Percentiles rank a stretch among this genome's conserved stretches.
These are phyloP conservation scores for Ilex paraguariensis DNA, from an alignment of 305 asterid species.

Conservation along the genomic window DNA sequence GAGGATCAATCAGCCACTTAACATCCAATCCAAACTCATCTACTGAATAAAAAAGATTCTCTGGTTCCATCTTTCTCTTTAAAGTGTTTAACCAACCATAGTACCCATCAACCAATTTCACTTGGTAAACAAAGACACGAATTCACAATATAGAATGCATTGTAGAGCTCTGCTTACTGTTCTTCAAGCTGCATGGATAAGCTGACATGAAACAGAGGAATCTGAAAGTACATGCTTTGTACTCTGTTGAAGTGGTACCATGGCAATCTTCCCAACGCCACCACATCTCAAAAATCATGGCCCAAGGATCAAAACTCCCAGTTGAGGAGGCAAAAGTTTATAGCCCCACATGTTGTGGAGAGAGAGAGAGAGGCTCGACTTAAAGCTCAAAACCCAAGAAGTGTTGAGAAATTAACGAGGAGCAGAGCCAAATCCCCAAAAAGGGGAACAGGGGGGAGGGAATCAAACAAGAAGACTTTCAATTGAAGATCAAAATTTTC, in stretches of 20 bases:
- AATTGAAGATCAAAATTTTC: no score
- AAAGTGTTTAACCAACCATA: not conserved
- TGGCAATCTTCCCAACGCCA: not conserved
- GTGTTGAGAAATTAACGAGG: no score
- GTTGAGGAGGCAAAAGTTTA: no score
- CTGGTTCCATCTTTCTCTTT: not conserved
- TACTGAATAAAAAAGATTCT: not conserved
- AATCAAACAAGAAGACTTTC: no score
- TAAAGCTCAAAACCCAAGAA: no score
- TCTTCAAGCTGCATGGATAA: not conserved
- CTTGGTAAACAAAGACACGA: not conserved
- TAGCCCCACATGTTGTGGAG: no score
- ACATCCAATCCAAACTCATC: not conserved
- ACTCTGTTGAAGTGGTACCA: not conserved
- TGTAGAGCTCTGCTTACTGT: no score
- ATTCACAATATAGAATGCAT: not conserved
- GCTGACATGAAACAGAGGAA: not conserved
- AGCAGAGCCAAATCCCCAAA: no score
- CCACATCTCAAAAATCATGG: not conserved
- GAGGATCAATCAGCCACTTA: conserved; percentile 6
- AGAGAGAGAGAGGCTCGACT: no score
- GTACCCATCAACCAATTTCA: not conserved
- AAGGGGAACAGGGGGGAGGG: no score
- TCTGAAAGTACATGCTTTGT: not conserved
- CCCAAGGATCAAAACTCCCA: not conserved